A percentile compares a stretch with the other conserved stretches of the same genome.
phyloP scores from a whole-genome alignment of 768 basidiomycete genomes.

The Amanita exitialis region DNA sequence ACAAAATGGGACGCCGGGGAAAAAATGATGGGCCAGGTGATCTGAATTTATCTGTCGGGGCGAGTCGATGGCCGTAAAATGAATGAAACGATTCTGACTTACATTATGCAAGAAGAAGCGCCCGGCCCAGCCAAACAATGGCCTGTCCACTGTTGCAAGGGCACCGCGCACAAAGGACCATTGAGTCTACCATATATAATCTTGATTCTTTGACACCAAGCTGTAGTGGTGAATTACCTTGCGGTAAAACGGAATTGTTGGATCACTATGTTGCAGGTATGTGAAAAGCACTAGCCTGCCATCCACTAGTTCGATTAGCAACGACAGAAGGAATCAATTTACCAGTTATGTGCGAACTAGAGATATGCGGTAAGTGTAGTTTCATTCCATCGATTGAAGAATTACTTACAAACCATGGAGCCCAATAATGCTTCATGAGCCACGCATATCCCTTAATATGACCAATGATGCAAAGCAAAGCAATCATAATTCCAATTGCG shows the following conservation, averaged over 20 bases:
- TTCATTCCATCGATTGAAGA: not conserved
- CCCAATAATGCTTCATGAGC: conserved; percentile 31
- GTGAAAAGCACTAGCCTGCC: conserved; percentile 52
- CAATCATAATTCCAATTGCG: conserved; percentile 28
- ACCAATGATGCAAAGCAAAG: conserved; percentile 20
- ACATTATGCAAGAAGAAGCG: conserved; percentile 48
- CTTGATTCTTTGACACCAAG: not conserved
- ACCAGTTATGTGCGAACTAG: conserved; percentile 39
- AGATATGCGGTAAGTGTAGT: not conserved
- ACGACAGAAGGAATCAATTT: not conserved
- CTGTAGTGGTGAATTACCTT: conserved; percentile 15
- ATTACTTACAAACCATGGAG: conserved; percentile 37
- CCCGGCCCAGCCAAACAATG: conserved; percentile 50
- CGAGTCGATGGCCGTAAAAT: not conserved
- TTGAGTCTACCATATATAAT: conserved; percentile 20
- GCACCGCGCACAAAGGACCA: conserved; percentile 58
- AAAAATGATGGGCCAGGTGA: conserved; percentile 54
- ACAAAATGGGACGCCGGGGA: conserved; percentile 52
- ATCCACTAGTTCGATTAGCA: conserved; percentile 4
- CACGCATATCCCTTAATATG: conserved; percentile 19
- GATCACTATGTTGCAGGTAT: conserved; percentile 54
- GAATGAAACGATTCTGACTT: conserved; percentile 8
- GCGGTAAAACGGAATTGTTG: conserved; percentile 50
- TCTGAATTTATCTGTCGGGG: conserved; percentile 30
- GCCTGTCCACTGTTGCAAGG: conserved; percentile 48